Evolutionary conservation across 768 basidiomycete genomes (phyloP), one percentile per base, ranked within the genome.

Genomic region (Lactarius psammicola): DNA sequence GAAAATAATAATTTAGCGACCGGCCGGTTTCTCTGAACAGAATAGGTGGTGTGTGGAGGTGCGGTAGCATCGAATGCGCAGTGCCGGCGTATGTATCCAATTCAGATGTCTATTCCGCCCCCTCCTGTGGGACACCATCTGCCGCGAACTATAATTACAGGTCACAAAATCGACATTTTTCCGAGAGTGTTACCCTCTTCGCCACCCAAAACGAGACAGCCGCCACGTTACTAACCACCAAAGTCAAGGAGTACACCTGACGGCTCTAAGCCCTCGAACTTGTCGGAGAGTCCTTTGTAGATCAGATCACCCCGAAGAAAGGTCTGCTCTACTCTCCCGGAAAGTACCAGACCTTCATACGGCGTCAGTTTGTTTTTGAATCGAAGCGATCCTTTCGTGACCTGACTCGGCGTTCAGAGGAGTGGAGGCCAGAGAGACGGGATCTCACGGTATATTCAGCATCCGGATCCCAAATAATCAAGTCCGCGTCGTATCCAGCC

Each of bases 321-420:
- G 0, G 92, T 94, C 75, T 87, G 80, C 65, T 85, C 78, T 40
- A 95, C 91, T n/a, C 78, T 78, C 0, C 96, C 96, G 18, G 71
- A 78, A 53, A 97, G 80, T 20, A 72, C 80, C 71, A 84, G 78
- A 5, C 94, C 95, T 70, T 91, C 84, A 74, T 95, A 98, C 2
- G 96, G 92, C 4, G 92, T 92, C 23, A 97, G 72, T 76, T 95
- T 95, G 78, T 98, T 98, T 81, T 94, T 97, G 83, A 96, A 98
- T 60, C 87, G 81, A 15, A 98, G 79, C 15, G 76, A 72, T 10
- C 89, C 87, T 72, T 84, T 84, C 31, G 87, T 87, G 28, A 95
- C 89, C 93, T 95, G 66, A 20, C 44, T 26, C 17, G 36, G 23
- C n/a, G n/a, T 9, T 59, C 28, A 23, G 30, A 34, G 5, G 9